Evolutionary conservation across 257 asterid genomes (phyloP).

Genomic region (Solanum habrochaites): DNA sequence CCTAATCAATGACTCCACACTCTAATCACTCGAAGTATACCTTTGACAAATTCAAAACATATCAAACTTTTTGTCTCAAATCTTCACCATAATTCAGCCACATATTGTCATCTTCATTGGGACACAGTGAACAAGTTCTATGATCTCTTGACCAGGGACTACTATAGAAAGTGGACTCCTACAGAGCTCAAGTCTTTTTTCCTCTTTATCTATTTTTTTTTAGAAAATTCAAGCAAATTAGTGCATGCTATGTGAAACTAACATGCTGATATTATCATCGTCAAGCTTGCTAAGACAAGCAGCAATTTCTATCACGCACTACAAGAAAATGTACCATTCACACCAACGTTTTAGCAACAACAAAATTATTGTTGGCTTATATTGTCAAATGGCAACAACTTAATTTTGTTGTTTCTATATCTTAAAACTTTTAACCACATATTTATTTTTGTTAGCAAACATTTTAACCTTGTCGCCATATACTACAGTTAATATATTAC

Average conservation of each 20-base stretch:
- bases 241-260: too few relatives aligned
- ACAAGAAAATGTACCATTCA: too few relatives aligned
- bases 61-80: not conserved
- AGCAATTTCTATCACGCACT: slow-evolving; percentile 46
- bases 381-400: not conserved
- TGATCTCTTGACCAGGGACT: not conserved
- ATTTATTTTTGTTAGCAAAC: not conserved
- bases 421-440: not conserved
- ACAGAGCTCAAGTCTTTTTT: too few relatives aligned
- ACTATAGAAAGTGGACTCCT: not conserved
- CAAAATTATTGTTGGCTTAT: too few relatives aligned
- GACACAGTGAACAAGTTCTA: not conserved
- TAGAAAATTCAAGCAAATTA: too few relatives aligned
- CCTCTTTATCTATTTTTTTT: too few relatives aligned
- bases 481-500: too few relatives aligned
- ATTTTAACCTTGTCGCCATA: not conserved
- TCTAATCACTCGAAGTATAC: not conserved
- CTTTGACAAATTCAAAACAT: not conserved
- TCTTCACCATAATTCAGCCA: not conserved
- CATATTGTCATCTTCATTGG: not conserved
- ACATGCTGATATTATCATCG: slow-evolving; percentile 17
- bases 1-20: too few relatives aligned
- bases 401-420: too few relatives aligned
- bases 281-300: slow-evolving; percentile 65
- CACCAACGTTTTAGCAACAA: too few relatives aligned